These are phyloP conservation scores for Plasmodium fragile DNA, from an alignment of 169 alveolate genomes.

Conservation along the genomic window DNA sequence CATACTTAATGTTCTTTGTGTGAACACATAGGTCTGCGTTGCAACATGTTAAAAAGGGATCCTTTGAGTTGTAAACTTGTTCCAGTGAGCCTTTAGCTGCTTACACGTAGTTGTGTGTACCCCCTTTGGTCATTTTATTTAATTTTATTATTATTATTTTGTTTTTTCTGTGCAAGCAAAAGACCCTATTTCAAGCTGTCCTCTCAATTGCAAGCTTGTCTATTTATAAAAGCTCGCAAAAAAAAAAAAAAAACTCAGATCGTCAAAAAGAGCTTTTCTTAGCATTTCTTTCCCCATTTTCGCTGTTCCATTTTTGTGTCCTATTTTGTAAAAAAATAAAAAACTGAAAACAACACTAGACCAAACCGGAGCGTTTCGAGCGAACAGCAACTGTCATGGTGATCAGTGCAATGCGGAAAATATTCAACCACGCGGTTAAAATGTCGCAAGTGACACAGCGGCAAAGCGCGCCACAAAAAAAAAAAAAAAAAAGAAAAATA, in stretches of 20 bases:
- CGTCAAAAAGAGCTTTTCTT: neutral
- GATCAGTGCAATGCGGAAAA: neutral
- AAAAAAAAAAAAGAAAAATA: neutral
- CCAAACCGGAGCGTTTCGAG: neutral
- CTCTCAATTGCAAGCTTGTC: neutral
- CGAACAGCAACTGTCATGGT: neutral
- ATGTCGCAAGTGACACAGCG: neutral
- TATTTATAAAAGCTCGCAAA: neutral
- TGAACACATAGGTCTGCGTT: neutral
- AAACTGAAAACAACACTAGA: neutral
- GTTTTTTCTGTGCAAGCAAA: neutral
- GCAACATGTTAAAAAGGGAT: neutral
- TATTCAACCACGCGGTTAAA: neutral
- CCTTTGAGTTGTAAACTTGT: constrained; percentile 5
- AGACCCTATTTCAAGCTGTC: neutral
- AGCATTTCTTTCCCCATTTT: neutral
- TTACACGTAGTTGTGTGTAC: neutral
- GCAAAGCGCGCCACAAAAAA: neutral
- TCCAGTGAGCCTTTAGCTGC: neutral
- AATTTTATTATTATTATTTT: neutral
- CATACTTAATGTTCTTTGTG: neutral
- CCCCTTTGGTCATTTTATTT: neutral
- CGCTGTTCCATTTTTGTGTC: neutral
- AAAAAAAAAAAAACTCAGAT: neutral
- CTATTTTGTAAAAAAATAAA: neutral